Base-by-base conservation (phyloP, 805 yeast genomes). In the Candida takata region DNA sequence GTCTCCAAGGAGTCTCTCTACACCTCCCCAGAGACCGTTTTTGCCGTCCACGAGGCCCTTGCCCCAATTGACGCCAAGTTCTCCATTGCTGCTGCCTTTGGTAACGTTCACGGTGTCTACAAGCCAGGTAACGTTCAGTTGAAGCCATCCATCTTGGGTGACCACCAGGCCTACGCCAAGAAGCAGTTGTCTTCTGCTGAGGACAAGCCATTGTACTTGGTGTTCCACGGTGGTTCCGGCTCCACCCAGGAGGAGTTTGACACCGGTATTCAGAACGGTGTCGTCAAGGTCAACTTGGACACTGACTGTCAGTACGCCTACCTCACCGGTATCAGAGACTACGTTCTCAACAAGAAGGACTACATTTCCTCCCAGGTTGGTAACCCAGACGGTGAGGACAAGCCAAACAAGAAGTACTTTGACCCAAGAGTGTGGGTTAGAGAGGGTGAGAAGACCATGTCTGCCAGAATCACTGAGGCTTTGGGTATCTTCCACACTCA, bases 401-500 rank as follows among this genome's bases (percentile, higher is more conserved):
- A 86, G 77, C 98, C 98, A 73, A 92, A 92, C 90, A 92, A 92
- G 88, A 92, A 92, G 76, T 87, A 72, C 86, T 92, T 86, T 64
- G 98, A 92, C 74, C 98, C 98, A 72, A 90, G 98, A 81, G 97
- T 88, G 69, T 92, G 98, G 98, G 97, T 92, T 52, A 88, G 97
- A 79, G 97, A 90, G 74, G 97, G 98, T 77, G 98, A 92, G 78
- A 87, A 87, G 87, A 87, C 97, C 62, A 90, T 92, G 97, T 52
- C 79, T 51, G 69, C 65, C 52, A 85, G 97, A 80, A 74, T 92
- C 59, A 52, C 83, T 44, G 81, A 78, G 65, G 94, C 95, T 58
- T 74, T 92, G 64, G 72, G 67, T 35, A 71, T 84, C 62, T 92
- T 92, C 95, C 87, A 80, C 74, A 72, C 94, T 54, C 69, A 72